Evolutionary conservation across 2,329 filamentous ascomycete species (phyloP), one percentile per base, ranked within the genome.

Genomic region (Fusarium temperatum): DNA sequence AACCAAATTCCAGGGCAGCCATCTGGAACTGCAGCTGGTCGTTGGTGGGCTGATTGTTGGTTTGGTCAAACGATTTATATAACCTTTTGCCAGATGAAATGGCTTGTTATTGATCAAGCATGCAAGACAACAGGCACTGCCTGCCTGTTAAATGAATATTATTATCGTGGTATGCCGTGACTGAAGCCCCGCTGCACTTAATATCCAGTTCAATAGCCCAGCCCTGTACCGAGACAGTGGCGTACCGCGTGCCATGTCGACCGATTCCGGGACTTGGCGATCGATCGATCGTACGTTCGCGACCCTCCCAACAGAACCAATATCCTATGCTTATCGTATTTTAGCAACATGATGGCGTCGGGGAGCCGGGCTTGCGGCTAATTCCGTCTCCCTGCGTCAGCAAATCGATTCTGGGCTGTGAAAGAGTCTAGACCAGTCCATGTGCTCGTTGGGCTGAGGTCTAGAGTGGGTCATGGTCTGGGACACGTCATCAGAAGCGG

Each of bases 231-330:
- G 6, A 50, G 47, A 32, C n/a, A 18, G 28, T n/a, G 28, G 47
- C 28, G 47, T n/a, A 18, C 15, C 28, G 10, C 7, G n/a, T n/a
- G 10, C 14, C 28, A 5, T 12, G 22, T 50, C 28, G 28, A 32
- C 28, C 2, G 22, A 50, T 32, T 15, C 14, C 7, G 22, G 10
- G 10, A 50, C 20, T 50, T 50, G 47, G 14, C 47, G 8, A 50
- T 12, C 47, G 8, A 50, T 12, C 47, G 28, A 50, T 50, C 28
- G 10, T 50, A 50, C 20, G 47, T 32, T 50, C 22, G 8, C 6
- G 20, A 4, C 14, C 10, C 22, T 32, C 28, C 10, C 28, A 3
- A 0, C 47, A 3, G 3, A 14, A 10, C 0, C 28, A 50, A 9
- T 30, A 6, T 24, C 13, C 13, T 15, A 26, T 48, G 24, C 20